phyloP scores from a whole-genome alignment of 257 asterid genomes.

The Solanum megistacrolobum region DNA sequence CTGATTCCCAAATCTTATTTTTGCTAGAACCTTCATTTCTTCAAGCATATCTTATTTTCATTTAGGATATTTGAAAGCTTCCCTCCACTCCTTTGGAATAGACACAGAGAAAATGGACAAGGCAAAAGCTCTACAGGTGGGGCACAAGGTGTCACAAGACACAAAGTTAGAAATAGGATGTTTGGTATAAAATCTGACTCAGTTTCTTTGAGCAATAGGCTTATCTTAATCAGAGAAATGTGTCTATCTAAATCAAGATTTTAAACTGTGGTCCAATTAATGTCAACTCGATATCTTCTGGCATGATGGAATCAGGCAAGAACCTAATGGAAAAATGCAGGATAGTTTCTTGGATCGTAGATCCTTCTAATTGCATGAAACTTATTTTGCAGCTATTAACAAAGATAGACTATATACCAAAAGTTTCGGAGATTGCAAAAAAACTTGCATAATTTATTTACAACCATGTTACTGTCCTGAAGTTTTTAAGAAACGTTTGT shows the following conservation, averaged over 20 bases:
- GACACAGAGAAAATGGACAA: background rate
- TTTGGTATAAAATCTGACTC: background rate
- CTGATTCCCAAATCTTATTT: background rate
- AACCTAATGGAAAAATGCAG: conserved; percentile 22
- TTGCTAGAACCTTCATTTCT: background rate
- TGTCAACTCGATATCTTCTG: conserved; percentile 26
- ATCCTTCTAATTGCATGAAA: conserved; percentile 9
- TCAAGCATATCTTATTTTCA: background rate
- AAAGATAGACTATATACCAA: too few species aligned
- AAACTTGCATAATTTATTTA: too few species aligned
- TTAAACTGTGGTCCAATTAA: conserved; percentile 37
- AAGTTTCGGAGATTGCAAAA: too few species aligned
- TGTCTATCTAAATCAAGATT: background rate
- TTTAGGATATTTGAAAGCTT: background rate
- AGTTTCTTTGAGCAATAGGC: background rate
- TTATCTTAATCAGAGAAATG: background rate
- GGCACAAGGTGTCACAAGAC: background rate
- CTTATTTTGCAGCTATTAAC: too few species aligned
- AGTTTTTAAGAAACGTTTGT: too few species aligned
- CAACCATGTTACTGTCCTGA: too few species aligned
- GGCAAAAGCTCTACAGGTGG: background rate
- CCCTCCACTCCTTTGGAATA: background rate
- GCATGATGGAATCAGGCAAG: conserved; percentile 36
- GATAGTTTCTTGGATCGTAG: conserved; percentile 42
- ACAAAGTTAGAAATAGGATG: background rate